Percentiles rank a stretch among this genome's conserved stretches.
Conservation (phyloP, 257 asterid species). For the Coffea eugenioides region DNA sequence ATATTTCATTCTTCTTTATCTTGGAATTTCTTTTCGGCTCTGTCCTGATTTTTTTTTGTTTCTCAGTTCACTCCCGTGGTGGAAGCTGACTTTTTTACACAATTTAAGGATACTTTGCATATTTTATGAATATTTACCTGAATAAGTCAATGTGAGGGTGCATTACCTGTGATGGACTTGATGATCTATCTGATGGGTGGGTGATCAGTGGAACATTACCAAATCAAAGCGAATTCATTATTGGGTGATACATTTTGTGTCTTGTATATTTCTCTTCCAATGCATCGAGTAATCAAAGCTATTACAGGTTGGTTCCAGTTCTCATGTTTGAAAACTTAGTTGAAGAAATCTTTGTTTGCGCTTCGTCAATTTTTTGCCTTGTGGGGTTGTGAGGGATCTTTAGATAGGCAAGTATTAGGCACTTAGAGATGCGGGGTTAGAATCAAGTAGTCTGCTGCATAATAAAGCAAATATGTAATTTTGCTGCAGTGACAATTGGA, state of each 20-base stretch:
- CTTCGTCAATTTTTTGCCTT: not conserved
- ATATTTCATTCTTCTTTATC: not conserved
- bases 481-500: not conserved
- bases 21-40: slow-evolving; percentile 1
- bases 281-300: not conserved
- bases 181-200: not conserved
- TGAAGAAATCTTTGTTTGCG: not conserved
- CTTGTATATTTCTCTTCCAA: not conserved
- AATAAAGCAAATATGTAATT: not conserved
- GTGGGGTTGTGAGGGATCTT: not conserved
- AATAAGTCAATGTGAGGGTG: not conserved
- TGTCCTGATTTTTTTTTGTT: not conserved
- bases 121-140: not conserved
- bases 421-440: not conserved
- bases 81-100: not conserved
- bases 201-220: not conserved
- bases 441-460: not conserved
- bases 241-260: not conserved
- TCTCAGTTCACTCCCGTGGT: not conserved
- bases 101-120: not conserved
- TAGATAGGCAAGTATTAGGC: not conserved
- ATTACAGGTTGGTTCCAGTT: not conserved
- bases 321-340: not conserved
- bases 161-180: not conserved
- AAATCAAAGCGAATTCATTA: not conserved